Evolutionary conservation across 768 basidiomycete genomes (phyloP).

Genomic region (Russula compacta): DNA sequence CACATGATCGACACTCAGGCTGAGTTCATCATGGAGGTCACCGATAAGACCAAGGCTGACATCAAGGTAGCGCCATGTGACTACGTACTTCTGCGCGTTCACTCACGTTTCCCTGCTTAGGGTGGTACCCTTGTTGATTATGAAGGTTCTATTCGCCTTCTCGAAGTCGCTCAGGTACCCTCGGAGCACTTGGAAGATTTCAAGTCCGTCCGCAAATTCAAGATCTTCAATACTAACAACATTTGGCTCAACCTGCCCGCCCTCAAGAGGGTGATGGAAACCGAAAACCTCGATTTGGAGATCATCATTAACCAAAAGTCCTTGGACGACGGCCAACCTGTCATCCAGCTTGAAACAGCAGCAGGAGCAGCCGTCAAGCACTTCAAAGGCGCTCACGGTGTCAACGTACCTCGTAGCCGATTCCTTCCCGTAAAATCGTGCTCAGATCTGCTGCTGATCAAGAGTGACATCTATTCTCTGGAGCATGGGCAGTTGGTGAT

Average conservation of each 20-base stretch:
- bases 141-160: slow-evolving; percentile 55
- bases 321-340: slow-evolving; percentile 76
- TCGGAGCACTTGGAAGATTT: slow-evolving; percentile 67
- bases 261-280: slow-evolving; percentile 67
- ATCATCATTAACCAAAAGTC: slow-evolving; percentile 92
- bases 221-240: slow-evolving; percentile 72
- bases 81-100: not conserved
- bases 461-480: slow-evolving; percentile 60
- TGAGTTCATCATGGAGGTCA: slow-evolving; percentile 70
- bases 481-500: slow-evolving; percentile 61
- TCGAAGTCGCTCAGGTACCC: slow-evolving; percentile 71
- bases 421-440: slow-evolving; percentile 62
- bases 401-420: slow-evolving; percentile 72
- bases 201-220: slow-evolving; percentile 70
- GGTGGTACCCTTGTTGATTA: slow-evolving; percentile 64
- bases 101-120: slow-evolving; percentile 18
- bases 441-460: slow-evolving; percentile 58
- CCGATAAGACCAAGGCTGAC: slow-evolving; percentile 78
- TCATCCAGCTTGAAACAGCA: slow-evolving; percentile 55
- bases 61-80: slow-evolving; percentile 36
- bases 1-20: slow-evolving; percentile 58
- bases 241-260: slow-evolving; percentile 49
- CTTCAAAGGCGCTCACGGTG: slow-evolving; percentile 84
- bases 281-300: slow-evolving; percentile 69
- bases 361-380: slow-evolving; percentile 93